phyloP scores from a whole-genome alignment of 441 rosid species.

The Theobroma grandiflorum region DNA sequence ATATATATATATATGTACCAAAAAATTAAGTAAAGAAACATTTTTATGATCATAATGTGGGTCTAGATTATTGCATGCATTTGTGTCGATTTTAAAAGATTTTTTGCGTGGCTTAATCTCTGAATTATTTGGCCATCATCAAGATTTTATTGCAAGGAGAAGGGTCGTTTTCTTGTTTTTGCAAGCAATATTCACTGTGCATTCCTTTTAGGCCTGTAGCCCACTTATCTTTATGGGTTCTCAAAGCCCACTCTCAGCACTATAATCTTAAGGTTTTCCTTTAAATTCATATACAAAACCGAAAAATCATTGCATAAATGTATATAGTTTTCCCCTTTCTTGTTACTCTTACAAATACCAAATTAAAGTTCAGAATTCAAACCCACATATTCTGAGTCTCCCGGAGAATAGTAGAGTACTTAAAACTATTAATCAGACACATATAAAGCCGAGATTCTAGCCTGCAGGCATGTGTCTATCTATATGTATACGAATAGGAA shows the following conservation, averaged over 20 bases:
- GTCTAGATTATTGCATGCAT: not conserved
- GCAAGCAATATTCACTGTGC: not conserved
- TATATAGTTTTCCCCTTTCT: not conserved
- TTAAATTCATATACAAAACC: not conserved
- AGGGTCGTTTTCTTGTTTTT: not conserved
- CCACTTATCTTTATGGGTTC: not conserved
- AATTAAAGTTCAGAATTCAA: not conserved
- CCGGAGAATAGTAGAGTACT: not conserved
- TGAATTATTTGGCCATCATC: not conserved
- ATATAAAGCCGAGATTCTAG: not conserved
- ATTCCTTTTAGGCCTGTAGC: not conserved
- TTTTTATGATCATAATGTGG: not conserved
- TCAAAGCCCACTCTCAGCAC: slow-evolving; percentile 10
- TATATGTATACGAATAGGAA: not conserved
- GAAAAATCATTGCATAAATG: not conserved
- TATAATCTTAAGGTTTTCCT: not conserved
- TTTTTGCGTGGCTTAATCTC: not conserved
- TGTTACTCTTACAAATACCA: not conserved
- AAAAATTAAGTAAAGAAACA: no score
- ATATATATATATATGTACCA: no score
- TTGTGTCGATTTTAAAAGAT: not conserved
- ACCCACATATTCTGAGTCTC: not conserved
- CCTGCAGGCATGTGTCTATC: not conserved
- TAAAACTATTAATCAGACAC: not conserved
- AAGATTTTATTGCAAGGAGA: not conserved